Evolutionary conservation across 805 yeast species (phyloP).

Genomic region (Saccharomycopsis synnaedendra): DNA sequence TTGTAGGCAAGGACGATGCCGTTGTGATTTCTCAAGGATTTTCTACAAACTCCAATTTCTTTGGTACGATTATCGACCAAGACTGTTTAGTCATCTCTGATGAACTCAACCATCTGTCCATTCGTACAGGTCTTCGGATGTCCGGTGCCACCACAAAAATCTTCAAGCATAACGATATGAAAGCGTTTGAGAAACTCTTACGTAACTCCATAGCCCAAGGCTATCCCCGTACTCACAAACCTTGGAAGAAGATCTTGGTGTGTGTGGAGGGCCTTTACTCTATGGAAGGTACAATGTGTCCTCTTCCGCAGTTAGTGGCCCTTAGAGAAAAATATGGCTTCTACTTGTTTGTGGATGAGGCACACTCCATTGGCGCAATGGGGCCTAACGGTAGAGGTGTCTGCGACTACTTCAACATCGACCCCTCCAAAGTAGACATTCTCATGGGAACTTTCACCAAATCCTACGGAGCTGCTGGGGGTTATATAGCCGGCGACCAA

Average conservation of each 20-base stretch:
- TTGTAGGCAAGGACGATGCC: conserved; percentile 85
- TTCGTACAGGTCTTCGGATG: conserved; percentile 86
- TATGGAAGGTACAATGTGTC: conserved; percentile 86
- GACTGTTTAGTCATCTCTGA: conserved; percentile 89
- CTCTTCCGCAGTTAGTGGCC: conserved; percentile 64
- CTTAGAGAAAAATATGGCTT: conserved; percentile 78
- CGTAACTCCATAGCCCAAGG: conserved; percentile 87
- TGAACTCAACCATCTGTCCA: conserved; percentile 90
- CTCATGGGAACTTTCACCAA: conserved; percentile 97
- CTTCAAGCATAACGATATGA: conserved; percentile 87
- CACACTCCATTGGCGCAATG: conserved; percentile 98
- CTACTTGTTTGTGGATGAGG: conserved; percentile 89
- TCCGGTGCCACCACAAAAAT: conserved; percentile 91
- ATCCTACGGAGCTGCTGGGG: conserved; percentile 98
- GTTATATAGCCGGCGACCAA: conserved; percentile 77
- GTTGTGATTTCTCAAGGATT: conserved; percentile 88
- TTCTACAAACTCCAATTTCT: conserved; percentile 86
- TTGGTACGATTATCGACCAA: conserved; percentile 72
- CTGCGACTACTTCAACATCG: conserved; percentile 81
- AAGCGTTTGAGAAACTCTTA: conserved; percentile 58
- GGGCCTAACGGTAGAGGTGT: conserved; percentile 93
- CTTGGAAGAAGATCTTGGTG: conserved; percentile 81
- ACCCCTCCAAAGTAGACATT: conserved; percentile 68
- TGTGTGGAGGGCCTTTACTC: conserved; percentile 90
- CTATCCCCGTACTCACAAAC: conserved; percentile 90